Percentiles rank a stretch among this genome's conserved stretches.
Evolutionary conservation across 441 rosid species (phyloP).

Genomic region (Arabidopsis hybrid): DNA sequence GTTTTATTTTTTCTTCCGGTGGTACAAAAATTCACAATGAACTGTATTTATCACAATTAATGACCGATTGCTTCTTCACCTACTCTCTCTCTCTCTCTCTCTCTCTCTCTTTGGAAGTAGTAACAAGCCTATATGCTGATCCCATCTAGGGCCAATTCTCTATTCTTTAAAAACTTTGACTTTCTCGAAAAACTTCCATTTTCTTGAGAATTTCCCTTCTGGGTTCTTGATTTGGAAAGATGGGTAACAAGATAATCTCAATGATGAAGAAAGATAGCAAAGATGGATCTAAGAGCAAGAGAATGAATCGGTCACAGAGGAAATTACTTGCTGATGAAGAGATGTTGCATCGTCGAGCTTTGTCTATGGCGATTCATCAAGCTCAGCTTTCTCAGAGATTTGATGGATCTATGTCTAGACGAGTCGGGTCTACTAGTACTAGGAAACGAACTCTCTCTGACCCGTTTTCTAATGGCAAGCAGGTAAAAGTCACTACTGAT

Average conservation of each 20-base stretch:
- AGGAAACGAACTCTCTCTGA: conserved; percentile 64
- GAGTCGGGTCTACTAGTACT: conserved; percentile 87
- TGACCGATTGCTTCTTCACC: conserved; percentile 48
- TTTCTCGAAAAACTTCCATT: conserved; percentile 30
- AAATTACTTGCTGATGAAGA: conserved; percentile 50
- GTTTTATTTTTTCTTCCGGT: neutral
- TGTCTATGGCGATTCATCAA: conserved; percentile 65
- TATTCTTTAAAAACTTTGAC: conserved; percentile 24
- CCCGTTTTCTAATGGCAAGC: conserved; percentile 75
- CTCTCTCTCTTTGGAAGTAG: conserved; percentile 12
- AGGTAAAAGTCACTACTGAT: conserved; percentile 49
- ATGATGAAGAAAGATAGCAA: conserved; percentile 49
- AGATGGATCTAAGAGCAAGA: conserved; percentile 46
- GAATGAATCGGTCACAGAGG: conserved; percentile 62
- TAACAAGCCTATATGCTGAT: conserved; percentile 9
- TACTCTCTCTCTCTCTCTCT: conserved; percentile 38
- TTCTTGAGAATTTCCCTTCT: conserved; percentile 11
- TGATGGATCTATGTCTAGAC: conserved; percentile 98
- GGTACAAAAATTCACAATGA: conserved; percentile 32
- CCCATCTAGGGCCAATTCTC: no score
- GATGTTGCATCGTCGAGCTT: conserved; percentile 47
- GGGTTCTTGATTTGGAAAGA: conserved; percentile 27
- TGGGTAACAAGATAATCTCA: conserved; percentile 47
- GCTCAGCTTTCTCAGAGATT: conserved; percentile 90
- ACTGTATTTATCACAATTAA: conserved; percentile 36